Base-by-base conservation (phyloP, 2,329 filamentous ascomycete species). In the Dactylella cylindrospora region DNA sequence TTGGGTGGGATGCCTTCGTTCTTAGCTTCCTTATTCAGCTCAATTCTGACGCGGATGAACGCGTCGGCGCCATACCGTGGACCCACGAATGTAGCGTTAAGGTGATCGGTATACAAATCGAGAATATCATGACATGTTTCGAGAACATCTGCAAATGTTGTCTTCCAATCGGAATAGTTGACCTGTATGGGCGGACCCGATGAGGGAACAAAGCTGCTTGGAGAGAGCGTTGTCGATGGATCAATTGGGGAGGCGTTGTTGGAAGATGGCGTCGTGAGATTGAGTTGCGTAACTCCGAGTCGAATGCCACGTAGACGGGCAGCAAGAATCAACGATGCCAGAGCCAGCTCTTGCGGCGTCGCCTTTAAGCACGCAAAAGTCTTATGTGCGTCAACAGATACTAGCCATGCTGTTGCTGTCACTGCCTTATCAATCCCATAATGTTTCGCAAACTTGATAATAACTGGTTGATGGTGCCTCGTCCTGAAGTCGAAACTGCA, bases 321-420 rank as follows among this genome's bases (percentile, higher is more conserved):
- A 0, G 90, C 85, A 28, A 97, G 80, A 73, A 95, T 90, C 8
- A 95, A 75, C 66, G 88, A 82, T 7, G 86, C 85, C 69, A 95
- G 80, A 0, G 87, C 88, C 79, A 96, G 84, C 10, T 88, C 86
- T n/a, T 86, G 82, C 0, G 87, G 87, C 0, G 84, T 87, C 69
- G 95, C 88, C 75, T 97, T 97, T 55, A 97, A 78, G 6, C 90
- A 90, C 0, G 89, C 85, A 72, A 93, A 94, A 0, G 93, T 98
- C 70, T 90, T 88, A 75, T 96, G 95, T 39, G 95, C 77, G 73
- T 98, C 93, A 46, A 91, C 81, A 39, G 84, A 86, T 71, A 97
- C 86, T 65, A 85, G 83, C 74, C 90, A 95, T 0, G 88, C 88
- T 0, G 83, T 79, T 12, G 78, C 77, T 23, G 84, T 81, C 61